Percentiles rank a stretch among this genome's conserved stretches.
Conservation (phyloP, 2,329 filamentous ascomycete genomes). For the Diaporthe aspalathi region DNA sequence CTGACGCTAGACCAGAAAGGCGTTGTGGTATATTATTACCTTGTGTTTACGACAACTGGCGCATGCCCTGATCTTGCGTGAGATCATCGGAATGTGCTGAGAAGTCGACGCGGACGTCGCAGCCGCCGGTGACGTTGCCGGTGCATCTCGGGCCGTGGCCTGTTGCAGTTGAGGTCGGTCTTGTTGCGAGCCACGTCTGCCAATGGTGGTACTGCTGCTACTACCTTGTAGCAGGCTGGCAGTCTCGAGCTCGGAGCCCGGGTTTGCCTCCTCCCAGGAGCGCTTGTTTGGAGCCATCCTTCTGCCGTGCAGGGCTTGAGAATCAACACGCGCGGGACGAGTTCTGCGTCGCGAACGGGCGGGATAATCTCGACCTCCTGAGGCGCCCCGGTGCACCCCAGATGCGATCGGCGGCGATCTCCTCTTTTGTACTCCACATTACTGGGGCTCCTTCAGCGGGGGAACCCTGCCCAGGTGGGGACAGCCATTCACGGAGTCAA, state of each 20-base stretch:
- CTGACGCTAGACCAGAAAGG: background rate
- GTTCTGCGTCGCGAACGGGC: background rate
- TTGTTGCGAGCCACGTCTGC: background rate
- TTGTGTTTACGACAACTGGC: slow-evolving; percentile 56
- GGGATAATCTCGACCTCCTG: background rate
- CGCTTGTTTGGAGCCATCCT: slow-evolving; percentile 9
- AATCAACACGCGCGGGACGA: background rate
- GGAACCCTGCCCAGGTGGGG: slow-evolving; percentile 1
- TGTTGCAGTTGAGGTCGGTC: background rate
- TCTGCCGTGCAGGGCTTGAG: background rate
- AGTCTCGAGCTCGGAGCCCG: background rate
- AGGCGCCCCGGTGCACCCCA: too few relatives aligned
- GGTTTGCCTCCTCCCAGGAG: slow-evolving; percentile 1
- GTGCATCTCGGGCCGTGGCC: background rate
- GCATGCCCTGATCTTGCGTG: slow-evolving; percentile 55
- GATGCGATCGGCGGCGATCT: background rate
- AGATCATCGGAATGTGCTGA: slow-evolving; percentile 43
- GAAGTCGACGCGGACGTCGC: background rate
- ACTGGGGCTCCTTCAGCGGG: background rate
- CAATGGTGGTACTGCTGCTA: background rate
- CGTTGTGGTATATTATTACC: slow-evolving; percentile 41
- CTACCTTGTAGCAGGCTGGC: background rate
- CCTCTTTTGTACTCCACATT: slow-evolving; percentile 6
- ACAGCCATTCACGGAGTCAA: background rate
- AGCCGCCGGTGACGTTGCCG: background rate